These are phyloP conservation scores for Lactarius hatsudake DNA, from an alignment of 768 basidiomycete species.

Conservation along the genomic window DNA sequence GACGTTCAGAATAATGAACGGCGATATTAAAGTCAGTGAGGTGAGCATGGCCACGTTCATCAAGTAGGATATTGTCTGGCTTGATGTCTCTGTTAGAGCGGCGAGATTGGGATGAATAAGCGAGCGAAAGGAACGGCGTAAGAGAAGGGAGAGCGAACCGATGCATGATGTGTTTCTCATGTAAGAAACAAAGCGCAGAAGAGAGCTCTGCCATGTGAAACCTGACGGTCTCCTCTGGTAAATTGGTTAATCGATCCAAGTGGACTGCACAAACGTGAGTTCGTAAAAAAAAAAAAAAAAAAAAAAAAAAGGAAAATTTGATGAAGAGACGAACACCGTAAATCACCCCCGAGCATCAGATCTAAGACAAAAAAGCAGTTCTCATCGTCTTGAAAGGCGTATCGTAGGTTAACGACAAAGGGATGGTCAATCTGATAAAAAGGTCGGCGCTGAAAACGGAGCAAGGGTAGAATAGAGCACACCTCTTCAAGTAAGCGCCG, in stretches of 20 bases:
- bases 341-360: constrained; percentile 94
- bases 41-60: constrained; percentile 94
- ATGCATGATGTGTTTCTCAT: constrained; percentile 94
- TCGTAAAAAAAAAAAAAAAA: constrained; percentile 2
- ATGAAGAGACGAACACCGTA: constrained; percentile 68
- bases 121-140: constrained; percentile 34
- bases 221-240: constrained; percentile 75
- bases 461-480: constrained; percentile 16
- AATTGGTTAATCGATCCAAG: constrained; percentile 71
- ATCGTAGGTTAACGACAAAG: constrained; percentile 90
- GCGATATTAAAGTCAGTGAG: constrained; percentile 99
- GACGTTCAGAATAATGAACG: constrained; percentile 88
- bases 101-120: neutral
- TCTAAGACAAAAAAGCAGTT: constrained; percentile 99
- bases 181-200: constrained; percentile 84
- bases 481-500: constrained; percentile 95
- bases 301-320: neutral
- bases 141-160: constrained; percentile 55
- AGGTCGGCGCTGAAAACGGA: constrained; percentile 31
- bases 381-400: constrained; percentile 97
- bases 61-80: constrained; percentile 95
- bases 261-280: constrained; percentile 57
- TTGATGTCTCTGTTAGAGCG: constrained; percentile 73
- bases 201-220: constrained; percentile 91
- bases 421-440: constrained; percentile 82